Base-by-base conservation (phyloP, 805 yeast genomes). In the Metschnikowia gruessii region DNA sequence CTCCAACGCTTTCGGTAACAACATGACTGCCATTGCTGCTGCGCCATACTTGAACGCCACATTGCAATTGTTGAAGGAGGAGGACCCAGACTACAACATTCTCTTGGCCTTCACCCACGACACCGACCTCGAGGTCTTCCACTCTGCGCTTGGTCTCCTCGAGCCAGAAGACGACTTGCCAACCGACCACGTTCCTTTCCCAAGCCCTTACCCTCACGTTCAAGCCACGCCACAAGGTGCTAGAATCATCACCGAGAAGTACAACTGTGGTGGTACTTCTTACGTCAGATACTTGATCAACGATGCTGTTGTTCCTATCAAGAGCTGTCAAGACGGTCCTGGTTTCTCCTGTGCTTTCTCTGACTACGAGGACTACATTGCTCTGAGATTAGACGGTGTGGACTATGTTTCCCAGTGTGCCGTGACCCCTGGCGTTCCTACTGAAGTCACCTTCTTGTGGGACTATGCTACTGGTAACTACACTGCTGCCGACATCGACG, bases 51-150 rank as follows among this genome's bases (percentile, higher is more conserved):
- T 72, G 47, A 72, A 75, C 33, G 75, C 78, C 35, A 70, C 80
- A 6, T 67, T 81, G 50, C 65, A 72, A n/a, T 69, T 76, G 48
- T 67, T 82, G 52, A 63, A 70, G 49, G 74, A 76, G 37, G 61
- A 60, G 17, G 39, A 50, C 44, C 77, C 77, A 31, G 58, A 61
- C 9, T 76, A 74, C 49, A 83, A 77, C 45, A 69, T 85, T 39
- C 83, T 83, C 72, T 71, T 85, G 54, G 84, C 81, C 53, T 83
- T 87, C 69, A 74, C 87, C 13, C 95, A 88, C 59, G 95, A 88
- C 61, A 77, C 84, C 32, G 85, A 83, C 51, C 64, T 87, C 35
- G 70, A 81, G 51, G 69, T 82, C 35, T 81, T 75, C 55, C 67
- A 83, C 55, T 69, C 87, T 24, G 86, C 92, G 2, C 64, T 86